These are phyloP conservation scores for Plasmodium sp. DNA, from an alignment of 169 alveolate genomes.

Conservation along the genomic window DNA sequence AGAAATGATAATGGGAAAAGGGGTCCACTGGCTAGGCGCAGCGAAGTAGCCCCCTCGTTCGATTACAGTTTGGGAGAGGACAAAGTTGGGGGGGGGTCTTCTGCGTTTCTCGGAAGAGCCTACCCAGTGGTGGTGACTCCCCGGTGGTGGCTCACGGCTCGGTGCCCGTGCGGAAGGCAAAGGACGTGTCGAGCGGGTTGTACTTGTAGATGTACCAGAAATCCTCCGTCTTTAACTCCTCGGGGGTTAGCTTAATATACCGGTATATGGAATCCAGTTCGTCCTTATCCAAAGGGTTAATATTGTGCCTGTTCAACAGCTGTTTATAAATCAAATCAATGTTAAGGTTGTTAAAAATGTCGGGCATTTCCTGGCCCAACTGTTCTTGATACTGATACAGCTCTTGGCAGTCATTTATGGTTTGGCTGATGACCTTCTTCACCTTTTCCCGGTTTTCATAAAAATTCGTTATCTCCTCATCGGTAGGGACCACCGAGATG, in stretches of 20 bases:
- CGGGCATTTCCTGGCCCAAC: constrained; percentile 49
- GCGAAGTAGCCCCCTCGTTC: background rate
- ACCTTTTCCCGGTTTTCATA: constrained; percentile 80
- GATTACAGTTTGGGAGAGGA: background rate
- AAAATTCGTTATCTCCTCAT: constrained; percentile 78
- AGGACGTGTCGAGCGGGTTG: constrained; percentile 56
- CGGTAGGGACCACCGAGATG: constrained; percentile 82
- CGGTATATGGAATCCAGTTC: constrained; percentile 27
- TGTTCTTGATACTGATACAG: constrained; percentile 64
- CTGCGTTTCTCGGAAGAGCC: too few species aligned
- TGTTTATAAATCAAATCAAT: constrained; percentile 58
- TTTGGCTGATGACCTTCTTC: constrained; percentile 67
- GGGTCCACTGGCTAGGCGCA: background rate
- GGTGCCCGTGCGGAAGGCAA: constrained; percentile 54
- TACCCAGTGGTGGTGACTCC: background rate
- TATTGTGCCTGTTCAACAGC: constrained; percentile 56
- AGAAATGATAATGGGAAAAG: background rate
- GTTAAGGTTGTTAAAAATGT: constrained; percentile 36
- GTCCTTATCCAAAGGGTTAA: constrained; percentile 48
- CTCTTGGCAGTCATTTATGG: constrained; percentile 60
- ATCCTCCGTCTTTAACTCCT: constrained; percentile 40
- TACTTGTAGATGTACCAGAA: constrained; percentile 62
- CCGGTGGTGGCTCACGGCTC: constrained; percentile 16
- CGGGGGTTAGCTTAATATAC: constrained; percentile 53
- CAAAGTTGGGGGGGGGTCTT: background rate